Evolutionary conservation across 2,329 filamentous ascomycete species (phyloP).

Genomic region (Sporothrix brunneoviolacea): DNA sequence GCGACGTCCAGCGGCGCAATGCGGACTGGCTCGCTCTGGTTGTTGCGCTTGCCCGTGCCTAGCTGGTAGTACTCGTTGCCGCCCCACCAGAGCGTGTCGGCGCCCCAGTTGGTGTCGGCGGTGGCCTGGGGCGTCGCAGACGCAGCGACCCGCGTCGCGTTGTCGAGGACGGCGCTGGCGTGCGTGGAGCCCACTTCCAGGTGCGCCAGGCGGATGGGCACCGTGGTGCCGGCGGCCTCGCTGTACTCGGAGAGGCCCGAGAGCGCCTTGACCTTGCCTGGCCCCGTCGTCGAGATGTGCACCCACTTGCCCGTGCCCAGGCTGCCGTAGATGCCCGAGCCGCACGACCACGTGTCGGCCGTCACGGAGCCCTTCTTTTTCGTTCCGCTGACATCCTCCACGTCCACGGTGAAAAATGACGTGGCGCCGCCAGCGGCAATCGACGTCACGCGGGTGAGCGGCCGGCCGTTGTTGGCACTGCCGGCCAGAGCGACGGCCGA

Average conservation of each 20-base stretch:
- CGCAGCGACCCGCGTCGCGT: slow-evolving; percentile 59
- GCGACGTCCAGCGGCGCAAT: slow-evolving; percentile 63
- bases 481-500: slow-evolving; percentile 41
- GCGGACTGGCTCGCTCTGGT: slow-evolving; percentile 67
- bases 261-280: slow-evolving; percentile 73
- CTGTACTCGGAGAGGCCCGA: slow-evolving; percentile 84
- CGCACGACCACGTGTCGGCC: slow-evolving; percentile 79
- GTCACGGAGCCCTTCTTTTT: slow-evolving; percentile 25
- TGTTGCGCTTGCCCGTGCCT: slow-evolving; percentile 82
- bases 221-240: slow-evolving; percentile 58
- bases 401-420: slow-evolving; percentile 82
- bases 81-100: slow-evolving; percentile 88
- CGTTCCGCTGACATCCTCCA: slow-evolving; percentile 44
- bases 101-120: slow-evolving; percentile 79
- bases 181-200: slow-evolving; percentile 76
- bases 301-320: slow-evolving; percentile 86
- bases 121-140: slow-evolving; percentile 30
- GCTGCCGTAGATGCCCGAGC: slow-evolving; percentile 74
- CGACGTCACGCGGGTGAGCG: slow-evolving; percentile 57
- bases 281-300: slow-evolving; percentile 66
- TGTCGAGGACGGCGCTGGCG: slow-evolving; percentile 74
- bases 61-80: slow-evolving; percentile 92
- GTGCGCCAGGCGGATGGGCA: slow-evolving; percentile 70
- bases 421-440: slow-evolving; percentile 82
- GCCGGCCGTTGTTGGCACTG: not conserved